Conservation (phyloP, 331 rosid species). For the Prunus yedoensis region DNA sequence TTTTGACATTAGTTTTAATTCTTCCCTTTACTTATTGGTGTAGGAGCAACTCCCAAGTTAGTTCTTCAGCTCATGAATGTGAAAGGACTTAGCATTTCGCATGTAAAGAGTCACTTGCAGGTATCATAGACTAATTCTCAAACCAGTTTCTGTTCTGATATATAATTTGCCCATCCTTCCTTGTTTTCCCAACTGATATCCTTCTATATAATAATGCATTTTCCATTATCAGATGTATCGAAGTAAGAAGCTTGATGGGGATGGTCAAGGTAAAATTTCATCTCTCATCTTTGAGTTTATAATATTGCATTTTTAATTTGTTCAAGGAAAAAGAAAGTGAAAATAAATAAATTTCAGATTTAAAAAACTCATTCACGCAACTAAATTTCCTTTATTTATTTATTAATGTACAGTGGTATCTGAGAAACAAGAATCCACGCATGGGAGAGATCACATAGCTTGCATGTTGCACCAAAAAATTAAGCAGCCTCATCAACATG, state of each 20-base stretch:
- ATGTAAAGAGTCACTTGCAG: slow-evolving; percentile 61
- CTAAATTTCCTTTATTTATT: neutral
- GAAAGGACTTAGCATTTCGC: slow-evolving; percentile 50
- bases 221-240: slow-evolving; percentile 71
- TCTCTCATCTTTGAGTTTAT: neutral
- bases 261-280: slow-evolving; percentile 72
- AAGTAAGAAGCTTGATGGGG: slow-evolving; percentile 86
- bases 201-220: neutral
- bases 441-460: slow-evolving; percentile 37
- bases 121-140: slow-evolving; percentile 8
- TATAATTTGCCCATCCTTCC: neutral
- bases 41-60: slow-evolving; percentile 58
- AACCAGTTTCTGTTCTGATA: neutral
- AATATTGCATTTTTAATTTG: too few relatives aligned
- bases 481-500: slow-evolving; percentile 27
- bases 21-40: neutral
- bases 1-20: neutral
- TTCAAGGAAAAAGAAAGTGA: neutral
- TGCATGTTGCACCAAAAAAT: slow-evolving; percentile 32
- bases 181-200: neutral
- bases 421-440: slow-evolving; percentile 31
- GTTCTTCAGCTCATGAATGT: slow-evolving; percentile 55
- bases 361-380: neutral
- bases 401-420: slow-evolving; percentile 44
- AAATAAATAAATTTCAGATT: neutral